These are phyloP conservation scores for Solioccasus polychromus DNA, from an alignment of 768 basidiomycete species.

Conservation along the genomic window DNA sequence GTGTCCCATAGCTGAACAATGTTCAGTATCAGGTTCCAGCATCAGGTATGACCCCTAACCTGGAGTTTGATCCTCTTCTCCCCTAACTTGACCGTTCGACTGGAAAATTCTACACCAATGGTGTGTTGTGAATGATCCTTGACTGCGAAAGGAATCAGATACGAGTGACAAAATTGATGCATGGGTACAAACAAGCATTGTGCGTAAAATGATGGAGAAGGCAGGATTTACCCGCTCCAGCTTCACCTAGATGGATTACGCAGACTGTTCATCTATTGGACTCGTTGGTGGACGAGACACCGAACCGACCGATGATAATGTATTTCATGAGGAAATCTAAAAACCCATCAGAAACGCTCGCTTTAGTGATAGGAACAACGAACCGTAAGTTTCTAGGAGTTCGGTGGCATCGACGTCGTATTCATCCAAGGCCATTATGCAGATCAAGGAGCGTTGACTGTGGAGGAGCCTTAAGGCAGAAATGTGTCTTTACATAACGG, in stretches of 20 bases:
- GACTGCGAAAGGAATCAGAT: slow-evolving; percentile 49
- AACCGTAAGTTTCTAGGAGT: slow-evolving; percentile 92
- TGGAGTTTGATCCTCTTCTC: slow-evolving; percentile 96
- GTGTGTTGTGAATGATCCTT: slow-evolving; percentile 97
- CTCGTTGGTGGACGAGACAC: slow-evolving; percentile 3
- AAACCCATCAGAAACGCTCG: slow-evolving; percentile 13
- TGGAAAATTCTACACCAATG: slow-evolving; percentile 98
- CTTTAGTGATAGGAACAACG: slow-evolving; percentile 13
- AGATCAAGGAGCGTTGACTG: slow-evolving; percentile 7
- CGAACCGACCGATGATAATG: slow-evolving; percentile 81
- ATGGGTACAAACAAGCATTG: slow-evolving; percentile 75
- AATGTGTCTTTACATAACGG: not conserved
- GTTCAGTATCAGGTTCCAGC: slow-evolving; percentile 9
- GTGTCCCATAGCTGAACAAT: slow-evolving; percentile 87
- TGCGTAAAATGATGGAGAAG: slow-evolving; percentile 95
- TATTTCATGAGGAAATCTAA: slow-evolving; percentile 98
- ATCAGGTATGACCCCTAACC: slow-evolving; percentile 43
- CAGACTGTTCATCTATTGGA: slow-evolving; percentile 6
- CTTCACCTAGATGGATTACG: slow-evolving; percentile 63
- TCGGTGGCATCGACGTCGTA: slow-evolving; percentile 85
- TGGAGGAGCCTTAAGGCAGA: not conserved
- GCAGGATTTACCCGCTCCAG: slow-evolving; percentile 97
- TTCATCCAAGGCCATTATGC: slow-evolving; percentile 58
- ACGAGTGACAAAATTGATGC: not conserved
- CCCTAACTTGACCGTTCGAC: slow-evolving; percentile 86